Conservation (phyloP, 768 basidiomycete species). For the Rickenella mellea region DNA sequence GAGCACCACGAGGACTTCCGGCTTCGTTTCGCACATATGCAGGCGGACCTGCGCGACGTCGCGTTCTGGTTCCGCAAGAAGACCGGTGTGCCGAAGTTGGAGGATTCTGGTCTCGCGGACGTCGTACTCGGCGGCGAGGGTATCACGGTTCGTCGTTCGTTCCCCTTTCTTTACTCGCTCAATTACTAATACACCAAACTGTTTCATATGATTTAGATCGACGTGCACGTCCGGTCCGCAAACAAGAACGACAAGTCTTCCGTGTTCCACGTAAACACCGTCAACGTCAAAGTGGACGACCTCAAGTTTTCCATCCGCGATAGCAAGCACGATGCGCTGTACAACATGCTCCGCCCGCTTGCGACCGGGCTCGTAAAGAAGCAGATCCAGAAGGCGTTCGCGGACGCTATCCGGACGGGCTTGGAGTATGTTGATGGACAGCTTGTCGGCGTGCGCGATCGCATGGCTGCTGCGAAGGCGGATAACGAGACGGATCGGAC, state of each 20-base stretch:
- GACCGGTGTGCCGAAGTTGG: constrained; percentile 70
- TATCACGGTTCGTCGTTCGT: constrained; percentile 40
- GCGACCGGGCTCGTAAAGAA: constrained; percentile 79
- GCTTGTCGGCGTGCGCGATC: constrained; percentile 77
- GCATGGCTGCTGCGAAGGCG: constrained; percentile 55
- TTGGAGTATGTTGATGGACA: constrained; percentile 86
- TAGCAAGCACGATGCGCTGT: constrained; percentile 80
- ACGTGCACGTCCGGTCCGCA: constrained; percentile 50
- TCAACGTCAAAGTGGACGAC: constrained; percentile 74
- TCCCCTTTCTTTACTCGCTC: neutral
- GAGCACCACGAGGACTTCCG: constrained; percentile 63
- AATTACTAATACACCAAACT: too few species aligned
- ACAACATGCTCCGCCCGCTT: constrained; percentile 74
- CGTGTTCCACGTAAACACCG: constrained; percentile 63
- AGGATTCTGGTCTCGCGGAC: constrained; percentile 79
- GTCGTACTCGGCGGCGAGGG: constrained; percentile 80
- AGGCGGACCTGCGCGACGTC: constrained; percentile 90
- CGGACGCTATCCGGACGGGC: constrained; percentile 65
- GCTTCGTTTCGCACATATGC: constrained; percentile 74
- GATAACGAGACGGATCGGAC: constrained; percentile 31
- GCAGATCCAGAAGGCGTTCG: constrained; percentile 48
- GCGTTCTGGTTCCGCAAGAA: constrained; percentile 88
- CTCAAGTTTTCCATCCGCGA: constrained; percentile 90
- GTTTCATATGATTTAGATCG: constrained; percentile 24
- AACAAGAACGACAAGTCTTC: constrained; percentile 55